Evolutionary conservation across 176 grass and related monocot species (phyloP), one percentile per base, ranked within the genome.

Genomic region (Musa acuminata): DNA sequence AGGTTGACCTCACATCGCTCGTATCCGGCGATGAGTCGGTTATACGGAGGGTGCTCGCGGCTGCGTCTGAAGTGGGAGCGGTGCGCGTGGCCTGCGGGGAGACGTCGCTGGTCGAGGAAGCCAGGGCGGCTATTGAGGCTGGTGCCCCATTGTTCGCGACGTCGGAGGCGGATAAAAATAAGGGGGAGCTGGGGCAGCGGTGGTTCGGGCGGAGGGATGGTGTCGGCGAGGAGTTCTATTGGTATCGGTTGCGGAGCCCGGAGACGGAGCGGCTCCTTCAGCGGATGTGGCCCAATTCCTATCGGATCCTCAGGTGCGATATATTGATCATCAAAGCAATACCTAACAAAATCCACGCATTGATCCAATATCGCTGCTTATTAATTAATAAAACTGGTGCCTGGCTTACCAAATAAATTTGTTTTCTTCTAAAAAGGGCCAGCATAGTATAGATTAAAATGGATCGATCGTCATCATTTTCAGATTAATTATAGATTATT

Each of bases 151-250:
- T 91, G 77, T 93, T 98, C 5, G 54, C 23, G 48, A 65, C 58
- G n/a, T 62, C 82, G 11, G 86, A 84, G 62, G 68, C 80, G 58
- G 80, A 17, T 83, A 92, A 87, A 72, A 90, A 80, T 72, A 55
- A 68, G 11, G 62, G 74, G 52, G 17, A 55, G 54, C 63, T 90
- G 9, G 81, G n/a, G 11, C 72, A 73, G 13, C 62, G 77, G 79
- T 87, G 87, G 57, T 78, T 67, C 13, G 78, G 80, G 72, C 76
- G 78, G 71, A 86, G 88, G 72, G 59, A 25, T 60, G 60, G 79
- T 23, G 52, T 59, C 14, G 27, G 83, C 10, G 88, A 98, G 70
- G 90, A 98, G 78, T 89, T 98, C 7, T 79, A 80, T 75, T 87
- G 84, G 84, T 50, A 75, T 35, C 72, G 64, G 55, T 84, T 82